phyloP scores from a whole-genome alignment of 2,329 filamentous ascomycete species.

The Trematosphaeria pertusa region DNA sequence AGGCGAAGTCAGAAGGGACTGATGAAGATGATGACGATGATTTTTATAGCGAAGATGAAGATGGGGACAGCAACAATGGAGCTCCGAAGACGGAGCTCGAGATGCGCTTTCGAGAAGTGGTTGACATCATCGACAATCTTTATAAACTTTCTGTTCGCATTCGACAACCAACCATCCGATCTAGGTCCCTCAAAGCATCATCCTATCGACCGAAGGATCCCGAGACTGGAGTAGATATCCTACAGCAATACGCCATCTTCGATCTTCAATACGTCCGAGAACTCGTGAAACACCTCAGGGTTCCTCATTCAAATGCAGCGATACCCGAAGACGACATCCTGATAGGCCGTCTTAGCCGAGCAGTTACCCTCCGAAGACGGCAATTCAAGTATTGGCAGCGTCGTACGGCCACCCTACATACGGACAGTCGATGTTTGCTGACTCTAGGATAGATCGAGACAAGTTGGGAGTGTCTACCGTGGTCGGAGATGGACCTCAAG shows the following conservation, averaged over 20 bases:
- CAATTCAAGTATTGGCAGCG: constrained; percentile 49
- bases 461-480: constrained; percentile 36
- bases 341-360: constrained; percentile 32
- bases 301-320: constrained; percentile 10
- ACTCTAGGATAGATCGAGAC: constrained; percentile 32
- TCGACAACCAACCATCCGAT: constrained; percentile 41
- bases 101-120: constrained; percentile 45
- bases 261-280: constrained; percentile 40
- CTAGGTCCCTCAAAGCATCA: constrained; percentile 44
- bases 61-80: constrained; percentile 27
- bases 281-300: constrained; percentile 34
- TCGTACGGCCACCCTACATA: background rate
- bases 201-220: constrained; percentile 44
- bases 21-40: constrained; percentile 33
- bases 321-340: constrained; percentile 29
- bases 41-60: constrained; percentile 38
- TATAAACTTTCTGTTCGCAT: constrained; percentile 49
- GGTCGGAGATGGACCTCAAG: constrained; percentile 23
- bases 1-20: constrained; percentile 18
- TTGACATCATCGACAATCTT: constrained; percentile 47
- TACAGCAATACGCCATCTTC: constrained; percentile 38
- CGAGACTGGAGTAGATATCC: constrained; percentile 44
- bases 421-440: constrained; percentile 3
- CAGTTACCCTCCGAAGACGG: constrained; percentile 43
- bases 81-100: constrained; percentile 38